Conservation (phyloP, 106 monocot genomes). For the Dendrobium nobile region DNA sequence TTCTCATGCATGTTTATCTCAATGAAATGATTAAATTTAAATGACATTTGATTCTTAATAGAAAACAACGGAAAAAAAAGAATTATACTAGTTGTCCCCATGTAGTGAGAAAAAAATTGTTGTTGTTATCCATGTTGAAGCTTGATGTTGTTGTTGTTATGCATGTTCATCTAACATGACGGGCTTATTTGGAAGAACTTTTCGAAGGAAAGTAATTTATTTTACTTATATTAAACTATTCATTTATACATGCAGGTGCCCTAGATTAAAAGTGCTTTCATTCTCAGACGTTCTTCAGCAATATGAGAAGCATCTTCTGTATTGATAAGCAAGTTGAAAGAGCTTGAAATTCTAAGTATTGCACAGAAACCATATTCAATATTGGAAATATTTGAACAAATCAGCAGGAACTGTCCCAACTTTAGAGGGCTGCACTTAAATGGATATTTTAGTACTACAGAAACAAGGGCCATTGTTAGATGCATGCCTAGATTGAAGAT, state of each 20-base stretch:
- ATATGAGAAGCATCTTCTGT: slow-evolving; percentile 9
- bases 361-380: slow-evolving; percentile 8
- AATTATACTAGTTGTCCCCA: no score
- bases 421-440: slow-evolving; percentile 8
- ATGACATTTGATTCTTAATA: no score
- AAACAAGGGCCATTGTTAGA: slow-evolving; percentile 9
- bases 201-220: no score
- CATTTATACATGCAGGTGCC: slow-evolving; percentile 8
- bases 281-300: neutral
- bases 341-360: slow-evolving; percentile 17
- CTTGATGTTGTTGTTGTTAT: no score
- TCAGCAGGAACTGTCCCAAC: slow-evolving; percentile 15
- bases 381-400: neutral
- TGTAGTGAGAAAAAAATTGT: no score
- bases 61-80: no score
- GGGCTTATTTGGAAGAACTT: no score
- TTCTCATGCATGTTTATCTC: no score
- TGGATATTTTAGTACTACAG: slow-evolving; percentile 7
- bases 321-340: slow-evolving; percentile 15
- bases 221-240: neutral
- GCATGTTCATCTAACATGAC: no score
- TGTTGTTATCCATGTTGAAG: no score
- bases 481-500: slow-evolving; percentile 14
- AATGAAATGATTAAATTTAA: no score
- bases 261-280: slow-evolving; percentile 11